Evolutionary conservation across 2,329 filamentous ascomycete species (phyloP), one percentile per base, ranked within the genome.

Genomic region (Ophiostoma pallidulum): DNA sequence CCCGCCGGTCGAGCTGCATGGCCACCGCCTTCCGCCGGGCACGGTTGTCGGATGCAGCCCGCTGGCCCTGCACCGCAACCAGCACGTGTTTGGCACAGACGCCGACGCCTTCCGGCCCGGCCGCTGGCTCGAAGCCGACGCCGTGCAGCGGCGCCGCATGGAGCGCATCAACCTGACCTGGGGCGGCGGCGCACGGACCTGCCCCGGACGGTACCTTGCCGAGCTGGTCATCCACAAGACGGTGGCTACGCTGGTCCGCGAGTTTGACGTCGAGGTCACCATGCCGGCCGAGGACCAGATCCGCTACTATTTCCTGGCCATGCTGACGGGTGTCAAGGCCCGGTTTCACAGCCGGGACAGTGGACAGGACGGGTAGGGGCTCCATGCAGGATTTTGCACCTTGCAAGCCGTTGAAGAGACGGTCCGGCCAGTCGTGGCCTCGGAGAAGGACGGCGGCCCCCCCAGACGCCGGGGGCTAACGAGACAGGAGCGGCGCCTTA

Each of bases 31-130:
- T 22, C 71, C 73, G 0, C 49, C 65, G 0, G 68, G 70, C 4
- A 72, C 71, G 0, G 68, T 66, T 0, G 69, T 79, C 1, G 70
- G 73, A 2, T 77, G 73, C 54, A 73, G 67, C 38, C 71, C 74
- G 0, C 63, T 70, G 1, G 64, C 69, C 0, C 55, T 80, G 20
- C 76, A 79, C 47, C 65, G 69, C 3, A 75, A 73, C 48, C 48
- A 56, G 7, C 64, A 67, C 0, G 65, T 79, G 7, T 77, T 74
- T 44, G 76, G 77, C 0, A 22, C 54, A 0, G 65, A 73, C 22
- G 64, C 73, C 0, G 62, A 67, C 0, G 49, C 51, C 0, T 78
- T 71, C 52, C 56, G 61, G 0, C 73, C 75, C 0, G 61, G 64
- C 1, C 65, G 76, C 8, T 78, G 76, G 74, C 58, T 74, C 2